Evolutionary conservation across 129 eudicot species (phyloP).

Genomic region (Helianthus annuus): HanXRQr2.0-SUNRISE NC_035449.2:4540177-4540676

Average conservation of each 20-base stretch:
- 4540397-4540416: neutral
- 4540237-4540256: constrained; percentile 24
- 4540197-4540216: constrained; percentile 34
- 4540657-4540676: too few relatives aligned
- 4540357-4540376: neutral
- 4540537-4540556: too few relatives aligned
- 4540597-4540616: too few relatives aligned
- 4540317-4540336: constrained; percentile 16
- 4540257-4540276: constrained; percentile 6
- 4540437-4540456: too few relatives aligned
- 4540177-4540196: constrained; percentile 18
- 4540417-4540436: constrained; percentile 10
- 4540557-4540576: too few relatives aligned
- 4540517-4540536: too few relatives aligned
- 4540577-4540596: too few relatives aligned
- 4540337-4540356: constrained; percentile 12
- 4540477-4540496: too few relatives aligned
- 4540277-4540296: constrained; percentile 8
- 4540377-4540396: constrained; percentile 2
- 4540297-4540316: constrained; percentile 9
- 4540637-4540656: too few relatives aligned
- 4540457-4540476: too few relatives aligned
- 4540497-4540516: too few relatives aligned
- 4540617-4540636: too few relatives aligned
- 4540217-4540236: constrained; percentile 29